A percentile compares a stretch with the other conserved stretches of the same genome.
phyloP scores from a whole-genome alignment of 2,329 filamentous ascomycete species.

The Penicillium sp. region DNA sequence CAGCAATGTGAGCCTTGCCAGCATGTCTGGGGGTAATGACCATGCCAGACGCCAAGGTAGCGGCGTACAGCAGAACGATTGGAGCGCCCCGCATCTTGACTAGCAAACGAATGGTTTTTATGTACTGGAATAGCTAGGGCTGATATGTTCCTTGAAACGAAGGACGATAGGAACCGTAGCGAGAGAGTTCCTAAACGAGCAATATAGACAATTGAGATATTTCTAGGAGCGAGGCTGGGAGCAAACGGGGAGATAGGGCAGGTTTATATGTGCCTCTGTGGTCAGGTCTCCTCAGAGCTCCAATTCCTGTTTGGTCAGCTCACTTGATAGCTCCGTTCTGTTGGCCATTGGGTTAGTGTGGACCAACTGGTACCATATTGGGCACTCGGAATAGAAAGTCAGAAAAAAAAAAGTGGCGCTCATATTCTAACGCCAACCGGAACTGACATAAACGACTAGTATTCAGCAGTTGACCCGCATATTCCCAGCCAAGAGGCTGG shows the following conservation, averaged over 20 bases:
- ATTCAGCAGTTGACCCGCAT: constrained; percentile 12
- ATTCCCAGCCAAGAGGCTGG: constrained; percentile 8
- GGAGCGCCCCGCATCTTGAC: constrained; percentile 21
- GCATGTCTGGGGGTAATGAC: constrained; percentile 18
- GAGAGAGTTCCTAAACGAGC: constrained; percentile 44
- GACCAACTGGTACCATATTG: constrained; percentile 4
- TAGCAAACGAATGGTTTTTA: constrained; percentile 14
- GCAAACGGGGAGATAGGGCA: background rate
- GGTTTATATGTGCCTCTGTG: constrained; percentile 15
- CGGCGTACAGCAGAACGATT: constrained; percentile 21
- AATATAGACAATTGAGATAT: constrained; percentile 5
- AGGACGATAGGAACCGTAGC: constrained; percentile 46
- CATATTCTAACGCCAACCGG: constrained; percentile 11
- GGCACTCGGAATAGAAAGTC: constrained; percentile 10
- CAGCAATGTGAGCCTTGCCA: constrained; percentile 13
- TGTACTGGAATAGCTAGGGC: background rate
- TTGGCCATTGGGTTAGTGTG: constrained; percentile 6
- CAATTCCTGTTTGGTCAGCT: background rate
- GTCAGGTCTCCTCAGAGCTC: background rate
- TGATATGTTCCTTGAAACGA: constrained; percentile 20
- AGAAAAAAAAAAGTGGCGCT: constrained; percentile 8
- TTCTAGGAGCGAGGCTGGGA: constrained; percentile 5
- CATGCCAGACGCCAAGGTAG: constrained; percentile 20
- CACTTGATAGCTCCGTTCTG: constrained; percentile 3
- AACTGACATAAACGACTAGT: constrained; percentile 5